These are phyloP conservation scores for Neocatenulostroma microsporum DNA, from an alignment of 2,329 filamentous ascomycete species.

Conservation along the genomic window DNA sequence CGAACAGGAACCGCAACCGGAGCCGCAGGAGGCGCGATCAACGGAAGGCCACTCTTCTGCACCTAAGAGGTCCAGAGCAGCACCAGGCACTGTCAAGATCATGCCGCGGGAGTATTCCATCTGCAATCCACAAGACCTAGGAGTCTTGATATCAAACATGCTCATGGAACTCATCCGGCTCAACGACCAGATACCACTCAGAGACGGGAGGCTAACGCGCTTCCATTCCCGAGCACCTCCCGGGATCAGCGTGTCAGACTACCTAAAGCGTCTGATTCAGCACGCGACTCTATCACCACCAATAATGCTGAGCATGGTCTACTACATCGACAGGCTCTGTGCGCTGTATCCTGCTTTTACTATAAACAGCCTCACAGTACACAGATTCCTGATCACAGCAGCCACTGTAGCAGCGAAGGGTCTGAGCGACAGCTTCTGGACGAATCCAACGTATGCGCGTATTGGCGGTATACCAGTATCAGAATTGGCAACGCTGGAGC, in stretches of 20 bases:
- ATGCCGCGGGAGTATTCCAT: conserved; percentile 72
- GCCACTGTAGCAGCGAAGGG: conserved; percentile 95
- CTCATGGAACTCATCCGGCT: conserved; percentile 87
- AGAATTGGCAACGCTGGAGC: conserved; percentile 81
- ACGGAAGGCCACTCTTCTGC: conserved; percentile 22
- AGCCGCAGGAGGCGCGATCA: conserved; percentile 12
- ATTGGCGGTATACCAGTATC: conserved; percentile 87
- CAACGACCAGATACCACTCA: conserved; percentile 80
- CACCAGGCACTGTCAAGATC: conserved; percentile 43
- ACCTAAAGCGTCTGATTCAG: conserved; percentile 82
- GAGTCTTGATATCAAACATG: conserved; percentile 89
- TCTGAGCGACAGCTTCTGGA: conserved; percentile 95
- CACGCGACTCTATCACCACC: conserved; percentile 91
- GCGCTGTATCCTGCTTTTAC: conserved; percentile 89
- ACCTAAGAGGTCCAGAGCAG: conserved; percentile 42
- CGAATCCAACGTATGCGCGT: conserved; percentile 89
- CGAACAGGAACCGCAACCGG: neutral
- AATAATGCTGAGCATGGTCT: conserved; percentile 96
- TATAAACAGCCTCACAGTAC: conserved; percentile 91
- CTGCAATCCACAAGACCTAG: conserved; percentile 76
- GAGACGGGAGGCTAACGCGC: conserved; percentile 77
- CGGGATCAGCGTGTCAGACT: conserved; percentile 89
- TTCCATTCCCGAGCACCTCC: conserved; percentile 82
- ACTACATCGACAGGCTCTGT: conserved; percentile 94
- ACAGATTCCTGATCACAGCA: conserved; percentile 92